Base-by-base conservation (phyloP, 1,139 yeast genomes). In the Diutina sp. region DNA sequence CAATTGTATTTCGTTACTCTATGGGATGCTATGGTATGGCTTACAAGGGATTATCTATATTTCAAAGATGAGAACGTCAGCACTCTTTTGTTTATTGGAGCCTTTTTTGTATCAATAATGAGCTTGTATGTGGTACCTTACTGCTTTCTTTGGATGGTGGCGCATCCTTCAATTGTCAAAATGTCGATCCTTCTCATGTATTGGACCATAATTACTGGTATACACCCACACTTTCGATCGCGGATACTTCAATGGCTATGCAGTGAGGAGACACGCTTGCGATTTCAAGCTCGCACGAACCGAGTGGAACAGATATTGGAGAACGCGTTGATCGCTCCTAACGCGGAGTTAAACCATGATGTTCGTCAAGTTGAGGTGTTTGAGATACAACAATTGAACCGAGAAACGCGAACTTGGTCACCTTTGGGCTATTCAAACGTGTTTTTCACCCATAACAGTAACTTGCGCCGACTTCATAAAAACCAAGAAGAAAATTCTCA, bases 1-100 rank as follows among this genome's bases (percentile, higher is more conserved):
- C 85, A 87, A 90, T 67, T 84, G n/a, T 66, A 84, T 18, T 88
- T 84, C 64, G 82, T 86, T 11, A 68, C 72, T n/a, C 69, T 74
- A 0, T 89, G 84, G 75, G 95, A 90, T 68, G 73, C 75, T 45
- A 58, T 80, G 6, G 71, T 76, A 29, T 70, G 76, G 65, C 59
- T 80, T 55, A 72, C 87, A 32, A 69, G 72, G 32, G 82, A 81
- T 59, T 83, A 84, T 65, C 81, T 87, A 1, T 85, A 79, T 66
- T 90, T 84, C 66, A 76, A 77, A 59, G 82, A 85, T 65, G 91
- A 85, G 63, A 77, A 80, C 55, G 63, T 83, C 3, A 82, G 89
- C n/a, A 72, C 84, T 18, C 70, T 80, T 45, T 72, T 83, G 14
- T 80, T 78, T 62, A 60, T 86, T 29, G 58, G 62, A 0, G 50